These are phyloP conservation scores for Pseudozyma tsukubaensis DNA, from an alignment of 1,284 basidiomycete species.

Conservation along the genomic window DNA sequence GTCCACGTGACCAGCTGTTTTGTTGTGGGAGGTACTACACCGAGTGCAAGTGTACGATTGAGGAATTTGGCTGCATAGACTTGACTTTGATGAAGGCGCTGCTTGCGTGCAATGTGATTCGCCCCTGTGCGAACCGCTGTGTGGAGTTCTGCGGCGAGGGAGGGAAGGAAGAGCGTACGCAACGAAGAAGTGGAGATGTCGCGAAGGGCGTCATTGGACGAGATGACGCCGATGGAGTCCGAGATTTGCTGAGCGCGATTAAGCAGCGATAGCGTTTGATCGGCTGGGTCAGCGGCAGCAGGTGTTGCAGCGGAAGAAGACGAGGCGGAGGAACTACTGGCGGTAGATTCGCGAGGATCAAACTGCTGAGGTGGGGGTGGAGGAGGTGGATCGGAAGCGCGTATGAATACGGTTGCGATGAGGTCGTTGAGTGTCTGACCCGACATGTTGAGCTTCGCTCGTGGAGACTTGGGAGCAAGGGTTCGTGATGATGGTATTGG, in stretches of 20 bases:
- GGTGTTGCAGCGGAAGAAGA: conserved; percentile 13
- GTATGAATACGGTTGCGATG: conserved; percentile 32
- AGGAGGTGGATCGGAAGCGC: conserved; percentile 34
- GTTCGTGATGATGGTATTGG: background rate
- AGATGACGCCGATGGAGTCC: conserved; percentile 52
- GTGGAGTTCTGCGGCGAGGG: conserved; percentile 45
- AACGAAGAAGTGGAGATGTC: conserved; percentile 60
- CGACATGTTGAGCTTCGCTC: conserved; percentile 18
- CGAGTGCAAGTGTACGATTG: conserved; percentile 16
- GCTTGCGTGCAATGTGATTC: conserved; percentile 24
- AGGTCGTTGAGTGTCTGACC: conserved; percentile 38
- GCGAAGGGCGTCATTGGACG: conserved; percentile 48
- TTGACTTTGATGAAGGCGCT: conserved; percentile 22
- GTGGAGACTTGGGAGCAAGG: background rate
- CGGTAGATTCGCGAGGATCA: conserved; percentile 19
- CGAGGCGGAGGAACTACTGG: conserved; percentile 1
- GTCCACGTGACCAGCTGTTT: conserved; percentile 22
- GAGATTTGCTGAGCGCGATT: conserved; percentile 42
- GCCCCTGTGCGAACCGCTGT: conserved; percentile 13
- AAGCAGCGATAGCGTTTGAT: conserved; percentile 24
- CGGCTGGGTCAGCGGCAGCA: conserved; percentile 17
- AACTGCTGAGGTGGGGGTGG: conserved; percentile 29
- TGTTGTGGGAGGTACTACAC: conserved; percentile 38
- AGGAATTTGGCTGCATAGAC: conserved; percentile 36
- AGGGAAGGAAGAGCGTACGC: conserved; percentile 55